Base-by-base conservation (phyloP, 129 eudicot genomes). In the Lonicera japonica region DNA sequence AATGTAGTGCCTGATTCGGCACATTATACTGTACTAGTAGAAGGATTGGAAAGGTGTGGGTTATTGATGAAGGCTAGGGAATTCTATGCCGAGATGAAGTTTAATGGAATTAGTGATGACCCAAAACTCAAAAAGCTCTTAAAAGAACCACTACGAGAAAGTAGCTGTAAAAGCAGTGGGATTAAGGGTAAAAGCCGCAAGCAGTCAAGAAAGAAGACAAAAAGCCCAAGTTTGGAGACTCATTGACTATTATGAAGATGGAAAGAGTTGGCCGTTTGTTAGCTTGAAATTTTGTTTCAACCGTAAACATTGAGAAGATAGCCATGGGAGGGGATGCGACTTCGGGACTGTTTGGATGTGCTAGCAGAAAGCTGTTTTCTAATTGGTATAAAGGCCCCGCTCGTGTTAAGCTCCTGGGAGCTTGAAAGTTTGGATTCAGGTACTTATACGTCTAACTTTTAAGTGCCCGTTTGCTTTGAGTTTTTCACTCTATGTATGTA, bases 51-150 rank as follows among this genome's bases (percentile, higher is more conserved):
- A 57, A 79, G 65, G 25, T 66, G 80, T 50, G 86, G 85, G 40
- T 63, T 86, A 64, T 36, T 70, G 23, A 50, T 29, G 8, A 81
- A 88, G 75, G 99, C 95, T 65, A 76, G 70, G 75, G 86, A 88
- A 17, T 18, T 85, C 11, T 60, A 75, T 65, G 58, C 41, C 14
- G 96, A 88, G 75, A 92, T 92, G 96, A 64, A 60, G 50, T 71
- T 80, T 16, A 67, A 34, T 56, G 89, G 92, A 36, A 48, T 82
- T 34, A 19, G 11, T 9, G 92, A 76, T 40, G 95, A 94, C 74
- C 99, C 96, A 5, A 80, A 79, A 55, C 70, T 94, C 5, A 70
- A 67, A 48, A 94, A 86, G 70, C 70, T 88, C 21, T 34, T 88
- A 56, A 70, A 80, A 63, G 83, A 73, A 23, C 70, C 67, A 11